These are phyloP conservation scores for Mycena venus DNA, from an alignment of 768 basidiomycete genomes.

Conservation along the genomic window DNA sequence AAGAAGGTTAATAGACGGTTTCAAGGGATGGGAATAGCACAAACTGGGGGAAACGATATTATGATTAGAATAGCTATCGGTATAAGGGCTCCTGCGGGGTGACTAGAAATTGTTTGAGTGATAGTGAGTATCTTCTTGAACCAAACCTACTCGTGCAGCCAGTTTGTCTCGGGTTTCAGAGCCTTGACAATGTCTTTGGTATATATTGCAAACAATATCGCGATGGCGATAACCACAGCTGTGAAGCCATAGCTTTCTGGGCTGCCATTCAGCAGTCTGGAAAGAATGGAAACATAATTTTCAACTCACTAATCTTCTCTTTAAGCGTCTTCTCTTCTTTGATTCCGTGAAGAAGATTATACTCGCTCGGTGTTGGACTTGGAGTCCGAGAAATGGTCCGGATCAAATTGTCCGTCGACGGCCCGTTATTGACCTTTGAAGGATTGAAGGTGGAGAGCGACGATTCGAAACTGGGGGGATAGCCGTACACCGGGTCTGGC, in stretches of 20 bases:
- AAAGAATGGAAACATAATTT: neutral
- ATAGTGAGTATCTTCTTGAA: constrained; percentile 4
- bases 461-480: neutral
- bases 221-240: constrained; percentile 47
- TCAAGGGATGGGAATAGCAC: neutral
- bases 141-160: constrained; percentile 57
- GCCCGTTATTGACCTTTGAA: neutral
- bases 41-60: constrained; percentile 37
- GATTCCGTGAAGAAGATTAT: constrained; percentile 39
- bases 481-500: constrained; percentile 15
- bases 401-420: neutral
- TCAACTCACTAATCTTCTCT: constrained; percentile 23
- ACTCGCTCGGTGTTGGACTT: constrained; percentile 53
- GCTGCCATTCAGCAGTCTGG: neutral
- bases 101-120: constrained; percentile 35
- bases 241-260: constrained; percentile 41
- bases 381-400: constrained; percentile 45
- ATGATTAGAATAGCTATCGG: constrained; percentile 71
- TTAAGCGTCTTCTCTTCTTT: neutral
- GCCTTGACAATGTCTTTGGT: constrained; percentile 63
- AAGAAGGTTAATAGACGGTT: constrained; percentile 59
- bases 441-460: constrained; percentile 12
- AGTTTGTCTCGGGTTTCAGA: constrained; percentile 62
- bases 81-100: constrained; percentile 61
- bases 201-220: constrained; percentile 54